Percentiles rank a stretch among this genome's conserved stretches.
phyloP scores from a whole-genome alignment of 179 eudicot genomes.

The Beta lomatogona region DNA sequence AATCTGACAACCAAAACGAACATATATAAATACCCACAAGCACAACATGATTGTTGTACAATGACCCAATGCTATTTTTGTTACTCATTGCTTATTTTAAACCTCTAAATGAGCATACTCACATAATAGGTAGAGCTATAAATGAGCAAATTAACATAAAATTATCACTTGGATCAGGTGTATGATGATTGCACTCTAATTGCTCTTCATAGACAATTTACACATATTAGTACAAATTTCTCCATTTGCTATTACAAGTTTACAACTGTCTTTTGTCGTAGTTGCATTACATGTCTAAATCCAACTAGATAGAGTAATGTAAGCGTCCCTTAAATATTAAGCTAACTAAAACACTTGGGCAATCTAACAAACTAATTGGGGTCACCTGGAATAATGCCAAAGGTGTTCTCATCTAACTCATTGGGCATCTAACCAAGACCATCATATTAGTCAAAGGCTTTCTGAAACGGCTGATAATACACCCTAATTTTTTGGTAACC shows the following conservation, averaged over 20 bases:
- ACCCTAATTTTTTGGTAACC: constrained; percentile 2
- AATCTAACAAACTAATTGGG: constrained; percentile 10
- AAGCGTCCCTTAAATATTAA: not conserved
- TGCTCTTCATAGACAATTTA: too few relatives aligned
- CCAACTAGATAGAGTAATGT: constrained; percentile 2
- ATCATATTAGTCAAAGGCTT: constrained; percentile 22
- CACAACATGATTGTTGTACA: too few relatives aligned
- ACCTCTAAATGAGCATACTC: too few relatives aligned
- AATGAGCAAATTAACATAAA: too few relatives aligned
- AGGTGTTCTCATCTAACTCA: not conserved
- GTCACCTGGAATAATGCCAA: constrained; percentile 15
- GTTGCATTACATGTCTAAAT: not conserved
- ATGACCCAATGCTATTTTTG: too few relatives aligned
- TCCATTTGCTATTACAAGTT: not conserved
- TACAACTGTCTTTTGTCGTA: constrained; percentile 3
- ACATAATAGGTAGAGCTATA: too few relatives aligned
- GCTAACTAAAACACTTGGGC: constrained; percentile 2
- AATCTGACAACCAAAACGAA: too few relatives aligned
- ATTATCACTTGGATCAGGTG: too few relatives aligned
- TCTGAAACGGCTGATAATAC: constrained; percentile 6
- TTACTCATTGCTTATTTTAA: too few relatives aligned
- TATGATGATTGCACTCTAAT: too few relatives aligned
- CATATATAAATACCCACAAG: too few relatives aligned
- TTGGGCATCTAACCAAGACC: constrained; percentile 26
- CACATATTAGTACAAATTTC: too few relatives aligned